Base-by-base conservation (phyloP, 352 stramenopile genomes). In the Thalassiosira hispida region DNA sequence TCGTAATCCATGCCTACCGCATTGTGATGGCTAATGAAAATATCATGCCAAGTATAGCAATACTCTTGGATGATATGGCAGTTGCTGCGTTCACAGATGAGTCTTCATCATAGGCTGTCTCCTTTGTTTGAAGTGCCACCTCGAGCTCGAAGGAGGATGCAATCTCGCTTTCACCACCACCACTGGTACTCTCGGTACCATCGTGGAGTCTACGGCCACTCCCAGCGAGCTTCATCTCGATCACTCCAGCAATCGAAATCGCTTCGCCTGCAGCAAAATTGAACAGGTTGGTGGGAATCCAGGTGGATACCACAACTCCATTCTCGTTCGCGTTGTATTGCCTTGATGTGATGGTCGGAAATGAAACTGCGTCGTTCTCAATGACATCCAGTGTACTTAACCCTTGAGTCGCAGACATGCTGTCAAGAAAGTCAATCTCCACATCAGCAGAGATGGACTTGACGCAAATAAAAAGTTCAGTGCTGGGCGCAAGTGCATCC, bases 371-470 rank as follows among this genome's bases (percentile, higher is more conserved):
- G 35, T 35, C 18, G 23, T 57, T 18, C 14, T n/a, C 23, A 18
- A 57, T 57, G 1, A 57, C 49, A 1, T 2, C 16, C 44, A 53
- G 38, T 5, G 4, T 47, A 14, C 5, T 47, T 1, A 27, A 23
- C 27, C 46, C 6, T 57, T n/a, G 22, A 57, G 20, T 31, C 22
- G 35, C 6, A 35, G 22, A 6, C 49, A 57, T 38, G 23, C 8
- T 57, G 20, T 57, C 49, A n/a, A 57, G 49, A 23, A 35, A 35
- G 16, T 57, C 22, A n/a, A 57, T 35, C 23, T 31, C 49, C 14
- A 57, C 49, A 38, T 57, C 49, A 20, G 49, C 3, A 33, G 49
- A 57, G 23, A 57, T 2, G 23, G 49, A 57, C 49, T 35, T 38
- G 23, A 57, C 35, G 23, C 49, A 57, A 57, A 57, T 23, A n/a